Evolutionary conservation across 306 rosid species (phyloP).

Genomic region (Acmispon strigosus): DNA sequence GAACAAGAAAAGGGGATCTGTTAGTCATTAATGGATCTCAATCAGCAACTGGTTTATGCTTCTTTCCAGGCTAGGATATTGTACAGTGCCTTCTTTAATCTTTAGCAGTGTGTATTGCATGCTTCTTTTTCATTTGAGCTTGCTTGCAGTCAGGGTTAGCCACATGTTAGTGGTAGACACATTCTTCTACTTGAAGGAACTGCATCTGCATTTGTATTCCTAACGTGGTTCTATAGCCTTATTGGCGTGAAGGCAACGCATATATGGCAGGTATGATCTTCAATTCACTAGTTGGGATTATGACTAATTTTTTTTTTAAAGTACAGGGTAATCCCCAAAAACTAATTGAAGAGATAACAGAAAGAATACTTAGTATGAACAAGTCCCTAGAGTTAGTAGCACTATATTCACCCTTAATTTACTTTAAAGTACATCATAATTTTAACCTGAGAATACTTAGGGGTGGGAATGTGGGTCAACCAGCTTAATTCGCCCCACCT

Average conservation of each 20-base stretch:
- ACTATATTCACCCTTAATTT: too few species aligned
- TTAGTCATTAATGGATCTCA: neutral
- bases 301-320: neutral
- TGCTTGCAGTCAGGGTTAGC: neutral
- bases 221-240: neutral
- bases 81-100: neutral
- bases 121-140: neutral
- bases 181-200: slow-evolving; percentile 8
- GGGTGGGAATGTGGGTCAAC: too few species aligned
- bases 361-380: too few species aligned
- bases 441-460: too few species aligned
- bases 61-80: neutral
- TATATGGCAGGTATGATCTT: neutral
- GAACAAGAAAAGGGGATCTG: too few species aligned
- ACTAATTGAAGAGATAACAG: neutral
- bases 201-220: neutral
- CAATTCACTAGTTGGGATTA: neutral
- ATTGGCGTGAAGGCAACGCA: slow-evolving; percentile 18
- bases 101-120: too few species aligned
- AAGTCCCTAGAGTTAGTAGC: too few species aligned
- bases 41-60: neutral
- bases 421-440: too few species aligned
- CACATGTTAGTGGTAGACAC: slow-evolving; percentile 21
- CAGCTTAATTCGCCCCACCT: too few species aligned
- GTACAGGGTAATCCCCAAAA: neutral